A percentile compares a stretch with the other conserved stretches of the same genome.
phyloP scores from a whole-genome alignment of 495 filamentous ascomycete species.

The Aspergillus carlsbadensis region DNA sequence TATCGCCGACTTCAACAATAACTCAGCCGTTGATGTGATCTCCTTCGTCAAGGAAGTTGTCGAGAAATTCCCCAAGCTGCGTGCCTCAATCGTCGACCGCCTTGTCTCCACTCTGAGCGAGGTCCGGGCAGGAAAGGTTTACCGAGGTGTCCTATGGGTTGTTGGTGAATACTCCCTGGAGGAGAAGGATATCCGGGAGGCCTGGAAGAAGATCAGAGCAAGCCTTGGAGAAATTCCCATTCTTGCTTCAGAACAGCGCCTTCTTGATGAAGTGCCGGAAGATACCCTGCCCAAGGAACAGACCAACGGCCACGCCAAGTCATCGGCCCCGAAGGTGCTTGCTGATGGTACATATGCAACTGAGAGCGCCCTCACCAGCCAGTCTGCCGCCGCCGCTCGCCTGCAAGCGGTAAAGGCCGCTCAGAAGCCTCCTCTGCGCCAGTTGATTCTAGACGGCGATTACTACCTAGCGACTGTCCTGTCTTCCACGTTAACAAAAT shows the following conservation, averaged over 20 bases:
- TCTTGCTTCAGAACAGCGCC: slow-evolving; percentile 87
- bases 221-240: slow-evolving; percentile 98
- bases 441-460: slow-evolving; percentile 95
- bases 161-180: slow-evolving; percentile 96
- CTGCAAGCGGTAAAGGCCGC: slow-evolving; percentile 96
- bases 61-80: slow-evolving; percentile 92
- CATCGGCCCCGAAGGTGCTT: slow-evolving; percentile 77
- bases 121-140: slow-evolving; percentile 95
- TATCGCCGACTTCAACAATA: slow-evolving; percentile 96
- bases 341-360: slow-evolving; percentile 98
- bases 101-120: slow-evolving; percentile 90
- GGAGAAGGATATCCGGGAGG: slow-evolving; percentile 89
- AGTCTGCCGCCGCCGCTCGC: slow-evolving; percentile 83
- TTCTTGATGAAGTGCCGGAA: slow-evolving; percentile 78
- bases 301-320: slow-evolving; percentile 77
- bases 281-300: slow-evolving; percentile 68
- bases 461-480: slow-evolving; percentile 96
- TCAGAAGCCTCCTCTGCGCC: slow-evolving; percentile 92
- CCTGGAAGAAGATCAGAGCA: slow-evolving; percentile 93
- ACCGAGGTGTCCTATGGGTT: slow-evolving; percentile 95
- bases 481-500: slow-evolving; percentile 90
- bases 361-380: slow-evolving; percentile 91
- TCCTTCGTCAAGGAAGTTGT: slow-evolving; percentile 99
- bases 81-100: slow-evolving; percentile 80
- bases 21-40: slow-evolving; percentile 95